A percentile compares a stretch with the other conserved stretches of the same genome.
phyloP scores from a whole-genome alignment of 2,329 filamentous ascomycete genomes.

The Myotisia sp. region DNA sequence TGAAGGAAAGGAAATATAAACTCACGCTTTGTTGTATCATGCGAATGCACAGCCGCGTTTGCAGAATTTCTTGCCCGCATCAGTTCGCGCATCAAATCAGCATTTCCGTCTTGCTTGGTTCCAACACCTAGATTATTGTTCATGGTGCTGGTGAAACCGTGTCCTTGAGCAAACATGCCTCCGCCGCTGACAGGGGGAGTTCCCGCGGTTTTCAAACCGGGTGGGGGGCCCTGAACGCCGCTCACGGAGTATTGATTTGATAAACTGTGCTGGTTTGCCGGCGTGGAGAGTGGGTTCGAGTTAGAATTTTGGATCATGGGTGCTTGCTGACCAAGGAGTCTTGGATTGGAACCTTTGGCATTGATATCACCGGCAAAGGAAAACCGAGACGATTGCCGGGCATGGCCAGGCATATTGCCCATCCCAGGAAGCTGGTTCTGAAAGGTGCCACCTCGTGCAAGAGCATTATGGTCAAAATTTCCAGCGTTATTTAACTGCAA shows the following conservation, averaged over 20 bases:
- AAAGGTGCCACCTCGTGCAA: conserved; percentile 32
- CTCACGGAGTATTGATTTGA: conserved; percentile 63
- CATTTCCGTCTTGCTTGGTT: conserved; percentile 55
- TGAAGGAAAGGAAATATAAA: conserved; percentile 87
- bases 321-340: conserved; percentile 38
- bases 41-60: conserved; percentile 51
- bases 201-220: conserved; percentile 84
- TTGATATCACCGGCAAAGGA: conserved; percentile 64
- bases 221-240: conserved; percentile 82
- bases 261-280: conserved; percentile 28
- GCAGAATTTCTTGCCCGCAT: conserved; percentile 52
- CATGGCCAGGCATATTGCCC: conserved; percentile 52
- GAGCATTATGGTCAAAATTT: conserved; percentile 28
- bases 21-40: conserved; percentile 95
- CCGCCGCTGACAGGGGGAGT: conserved; percentile 71
- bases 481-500: conserved; percentile 20
- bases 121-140: conserved; percentile 49
- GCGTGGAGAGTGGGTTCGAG: conserved; percentile 25
- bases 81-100: conserved; percentile 69
- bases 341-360: conserved; percentile 45
- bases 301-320: conserved; percentile 25
- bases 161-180: conserved; percentile 79
- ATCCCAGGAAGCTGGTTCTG: conserved; percentile 36
- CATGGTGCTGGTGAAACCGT: conserved; percentile 60
- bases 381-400: conserved; percentile 72